Percentiles rank a stretch among this genome's conserved stretches.
Conservation (phyloP, 192 early-diverging fungal species). For the Linnemannia exigua region DNA sequence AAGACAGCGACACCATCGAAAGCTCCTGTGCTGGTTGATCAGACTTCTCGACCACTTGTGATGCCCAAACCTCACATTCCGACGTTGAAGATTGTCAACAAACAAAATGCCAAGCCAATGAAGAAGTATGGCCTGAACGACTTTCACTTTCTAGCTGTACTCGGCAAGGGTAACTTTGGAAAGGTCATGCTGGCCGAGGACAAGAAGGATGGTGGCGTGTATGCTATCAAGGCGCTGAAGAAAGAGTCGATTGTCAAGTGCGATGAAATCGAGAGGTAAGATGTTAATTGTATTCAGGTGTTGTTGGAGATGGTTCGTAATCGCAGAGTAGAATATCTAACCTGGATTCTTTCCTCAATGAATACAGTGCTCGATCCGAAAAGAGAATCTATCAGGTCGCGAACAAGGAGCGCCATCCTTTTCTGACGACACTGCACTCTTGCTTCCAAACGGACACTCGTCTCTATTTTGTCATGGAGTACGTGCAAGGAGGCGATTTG, state of each 20-base stretch:
- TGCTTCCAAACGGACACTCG: conserved; percentile 96
- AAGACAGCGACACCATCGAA: neutral
- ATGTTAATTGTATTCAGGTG: conserved; percentile 5
- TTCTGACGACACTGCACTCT: conserved; percentile 97
- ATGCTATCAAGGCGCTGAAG: conserved; percentile 98
- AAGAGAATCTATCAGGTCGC: conserved; percentile 95
- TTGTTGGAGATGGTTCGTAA: neutral
- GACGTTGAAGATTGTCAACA: conserved; percentile 51
- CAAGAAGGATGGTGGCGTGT: conserved; percentile 80
- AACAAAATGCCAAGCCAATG: conserved; percentile 33
- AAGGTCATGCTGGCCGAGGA: conserved; percentile 98
- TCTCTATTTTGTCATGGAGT: conserved; percentile 99
- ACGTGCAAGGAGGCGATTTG: conserved; percentile 96
- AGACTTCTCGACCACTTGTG: conserved; percentile 35
- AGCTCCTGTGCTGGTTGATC: conserved; percentile 5
- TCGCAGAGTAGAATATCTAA: neutral
- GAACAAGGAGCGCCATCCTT: conserved; percentile 92
- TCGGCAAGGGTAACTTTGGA: conserved; percentile 99
- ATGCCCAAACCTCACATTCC: conserved; percentile 44
- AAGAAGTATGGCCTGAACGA: conserved; percentile 88
- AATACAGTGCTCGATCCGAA: conserved; percentile 84
- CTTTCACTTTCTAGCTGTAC: conserved; percentile 94
- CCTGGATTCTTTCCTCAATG: neutral
- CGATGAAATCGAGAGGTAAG: conserved; percentile 71
- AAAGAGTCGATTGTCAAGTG: conserved; percentile 98